These are phyloP conservation scores for Gentiana straminea DNA, from an alignment of 257 asterid species.

Conservation along the genomic window DNA sequence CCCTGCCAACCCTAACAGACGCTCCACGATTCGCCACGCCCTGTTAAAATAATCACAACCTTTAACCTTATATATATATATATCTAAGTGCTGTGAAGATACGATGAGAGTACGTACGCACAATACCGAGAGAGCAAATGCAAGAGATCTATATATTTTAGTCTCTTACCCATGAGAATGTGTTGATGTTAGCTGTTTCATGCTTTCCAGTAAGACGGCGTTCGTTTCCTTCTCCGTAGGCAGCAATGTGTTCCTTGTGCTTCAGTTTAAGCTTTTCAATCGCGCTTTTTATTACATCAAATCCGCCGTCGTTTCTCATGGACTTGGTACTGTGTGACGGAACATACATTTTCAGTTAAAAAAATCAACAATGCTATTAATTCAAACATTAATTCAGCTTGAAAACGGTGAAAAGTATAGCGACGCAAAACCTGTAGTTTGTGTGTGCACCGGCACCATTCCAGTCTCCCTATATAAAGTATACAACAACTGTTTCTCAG, in stretches of 20 bases:
- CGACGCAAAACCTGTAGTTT: constrained; percentile 31
- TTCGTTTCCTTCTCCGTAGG: constrained; percentile 34
- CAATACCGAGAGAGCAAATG: background rate
- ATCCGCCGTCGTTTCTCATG: constrained; percentile 25
- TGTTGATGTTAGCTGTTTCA: constrained; percentile 27
- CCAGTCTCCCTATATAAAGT: constrained; percentile 42
- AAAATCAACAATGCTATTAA: background rate
- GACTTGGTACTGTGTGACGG: constrained; percentile 18
- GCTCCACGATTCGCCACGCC: constrained; percentile 87
- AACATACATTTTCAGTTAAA: no score
- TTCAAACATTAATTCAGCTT: background rate
- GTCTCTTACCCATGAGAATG: constrained; percentile 26
- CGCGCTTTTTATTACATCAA: constrained; percentile 18
- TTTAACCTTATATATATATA: no score
- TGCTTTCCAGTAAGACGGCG: constrained; percentile 30
- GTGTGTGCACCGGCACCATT: constrained; percentile 51
- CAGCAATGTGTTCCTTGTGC: constrained; percentile 31
- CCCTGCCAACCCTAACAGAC: constrained; percentile 70
- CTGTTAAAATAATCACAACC: constrained; percentile 9
- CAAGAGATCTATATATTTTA: background rate
- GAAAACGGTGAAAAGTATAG: background rate
- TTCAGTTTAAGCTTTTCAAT: constrained; percentile 17
- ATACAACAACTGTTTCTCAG: background rate
- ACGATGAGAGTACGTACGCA: no score
- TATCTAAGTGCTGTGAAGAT: no score